Percentiles rank a stretch among this genome's conserved stretches.
phyloP scores from a whole-genome alignment of 805 yeast genomes.

The Tetrapisispora arboricola region DNA sequence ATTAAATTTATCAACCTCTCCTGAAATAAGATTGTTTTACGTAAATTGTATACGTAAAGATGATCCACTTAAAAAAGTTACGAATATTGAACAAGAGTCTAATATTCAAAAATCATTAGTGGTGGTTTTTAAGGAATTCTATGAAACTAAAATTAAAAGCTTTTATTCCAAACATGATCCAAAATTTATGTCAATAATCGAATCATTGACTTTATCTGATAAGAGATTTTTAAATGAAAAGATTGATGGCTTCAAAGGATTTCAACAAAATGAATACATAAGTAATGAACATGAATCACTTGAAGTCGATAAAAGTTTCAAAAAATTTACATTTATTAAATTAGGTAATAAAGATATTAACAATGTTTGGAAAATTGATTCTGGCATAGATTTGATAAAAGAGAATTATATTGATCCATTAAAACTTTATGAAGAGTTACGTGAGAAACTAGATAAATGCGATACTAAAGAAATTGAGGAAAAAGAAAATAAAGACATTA shows the following conservation, averaged over 20 bases:
- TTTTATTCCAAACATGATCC: conserved; percentile 21
- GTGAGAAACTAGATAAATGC: conserved; percentile 5
- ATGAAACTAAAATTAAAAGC: conserved; percentile 10
- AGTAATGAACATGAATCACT: neutral
- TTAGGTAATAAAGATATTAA: conserved; percentile 26
- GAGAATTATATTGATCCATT: conserved; percentile 17
- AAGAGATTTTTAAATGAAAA: conserved; percentile 11
- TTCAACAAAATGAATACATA: conserved; percentile 11
- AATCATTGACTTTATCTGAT: conserved; percentile 11
- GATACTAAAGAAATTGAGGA: neutral
- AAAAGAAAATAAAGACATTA: conserved; percentile 9
- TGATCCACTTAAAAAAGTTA: conserved; percentile 9
- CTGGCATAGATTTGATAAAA: conserved; percentile 31
- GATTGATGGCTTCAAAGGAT: conserved; percentile 18
- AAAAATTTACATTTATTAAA: conserved; percentile 24
- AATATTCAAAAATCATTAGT: conserved; percentile 11
- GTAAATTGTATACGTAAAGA: conserved; percentile 16
- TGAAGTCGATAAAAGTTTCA: conserved; percentile 14
- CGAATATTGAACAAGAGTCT: conserved; percentile 6
- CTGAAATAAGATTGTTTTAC: conserved; percentile 14
- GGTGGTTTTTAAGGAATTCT: conserved; percentile 10
- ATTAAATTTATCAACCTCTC: conserved; percentile 10
- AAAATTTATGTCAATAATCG: conserved; percentile 10
- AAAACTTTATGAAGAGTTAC: conserved; percentile 11
- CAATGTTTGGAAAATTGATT: conserved; percentile 31